Base-by-base conservation (phyloP, 1,284 basidiomycete species). In the Pseudozyma sp. region DNA sequence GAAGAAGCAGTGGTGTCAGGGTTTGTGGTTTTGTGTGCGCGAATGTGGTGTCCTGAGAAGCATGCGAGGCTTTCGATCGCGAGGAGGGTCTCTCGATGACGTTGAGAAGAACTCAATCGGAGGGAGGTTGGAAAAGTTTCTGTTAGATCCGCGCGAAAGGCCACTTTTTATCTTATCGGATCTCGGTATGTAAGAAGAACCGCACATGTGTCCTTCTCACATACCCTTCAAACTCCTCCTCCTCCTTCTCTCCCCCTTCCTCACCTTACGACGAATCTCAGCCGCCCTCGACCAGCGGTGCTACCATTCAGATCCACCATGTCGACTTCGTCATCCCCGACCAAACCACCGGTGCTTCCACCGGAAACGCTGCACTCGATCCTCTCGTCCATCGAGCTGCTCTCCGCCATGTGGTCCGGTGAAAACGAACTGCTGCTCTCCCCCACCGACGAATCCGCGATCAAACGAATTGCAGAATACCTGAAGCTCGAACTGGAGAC, bases 401-500 rank as follows among this genome's bases (percentile, higher is more conserved):
- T 79, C 14, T 52, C 61, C 10, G 69, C 77, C 44, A 79, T 79
- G 77, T 79, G 77, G 77, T 53, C 52, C 6, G 74, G 69, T 1
- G 40, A 44, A 7, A 71, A 68, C 44, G 74, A 76, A 40, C 50
- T 79, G 0, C 14, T 19, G 5, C 35, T 78, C 24, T 13, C 52
- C 3, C 3, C 48, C 2, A 16, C 34, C 3, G 68, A 67, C 14
- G 67, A 72, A 17, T 10, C 6, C 1, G 30, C 53, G 10, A 54
- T 71, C 7, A 35, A 46, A 11, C 5, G 7, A 0, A 43, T 78
- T 2, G 69, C 57, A 1, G 55, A 71, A 17, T 78, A 65, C 39
- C 52, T 78, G 13, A 58, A 65, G 40, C 54, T 78, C 1, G 57
- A 64, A 0, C 7, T 78, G n/a, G 43, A 43, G 5, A 34, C 56